These are phyloP conservation scores for Phytophthora agathidicida DNA, from an alignment of 352 stramenopile genomes.

Conservation along the genomic window DNA sequence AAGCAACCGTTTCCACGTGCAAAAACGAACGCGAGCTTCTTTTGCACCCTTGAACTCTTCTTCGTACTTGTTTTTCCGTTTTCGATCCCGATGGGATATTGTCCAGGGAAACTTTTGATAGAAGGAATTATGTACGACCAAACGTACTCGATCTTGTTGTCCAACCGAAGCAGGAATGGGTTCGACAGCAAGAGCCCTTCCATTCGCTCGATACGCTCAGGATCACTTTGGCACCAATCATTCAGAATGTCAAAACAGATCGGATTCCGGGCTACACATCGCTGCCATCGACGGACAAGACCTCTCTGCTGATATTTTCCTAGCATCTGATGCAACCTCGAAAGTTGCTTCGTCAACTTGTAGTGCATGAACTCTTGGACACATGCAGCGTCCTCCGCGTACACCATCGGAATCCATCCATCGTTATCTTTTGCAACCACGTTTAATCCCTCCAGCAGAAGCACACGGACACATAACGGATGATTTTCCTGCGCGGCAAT, in stretches of 20 bases:
- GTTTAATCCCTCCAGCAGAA: conserved; percentile 46
- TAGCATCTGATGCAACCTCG: conserved; percentile 54
- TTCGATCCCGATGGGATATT: conserved; percentile 1
- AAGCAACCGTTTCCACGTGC: conserved; percentile 31
- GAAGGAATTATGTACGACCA: conserved; percentile 43
- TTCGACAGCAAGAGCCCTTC: conserved; percentile 55
- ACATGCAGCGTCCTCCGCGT: conserved; percentile 26
- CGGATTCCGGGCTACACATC: conserved; percentile 42
- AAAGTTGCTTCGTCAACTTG: conserved; percentile 64
- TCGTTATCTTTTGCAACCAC: conserved; percentile 50
- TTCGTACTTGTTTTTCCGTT: conserved; percentile 2
- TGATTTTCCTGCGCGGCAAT: conserved; percentile 49
- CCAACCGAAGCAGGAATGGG: conserved; percentile 60
- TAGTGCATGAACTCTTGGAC: conserved; percentile 63
- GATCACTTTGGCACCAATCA: conserved; percentile 63
- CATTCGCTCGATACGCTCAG: conserved; percentile 55
- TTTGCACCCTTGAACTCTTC: conserved; percentile 4
- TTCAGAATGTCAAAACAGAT: conserved; percentile 70
- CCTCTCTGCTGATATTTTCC: conserved; percentile 49
- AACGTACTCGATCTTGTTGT: conserved; percentile 73
- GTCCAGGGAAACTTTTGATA: conserved; percentile 19
- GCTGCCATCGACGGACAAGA: conserved; percentile 57
- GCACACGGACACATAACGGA: conserved; percentile 37
- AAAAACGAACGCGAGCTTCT: conserved; percentile 52
- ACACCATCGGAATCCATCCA: conserved; percentile 61